Evolutionary conservation across 331 rosid genomes (phyloP).

Genomic region (Stylosanthes scabra): DNA sequence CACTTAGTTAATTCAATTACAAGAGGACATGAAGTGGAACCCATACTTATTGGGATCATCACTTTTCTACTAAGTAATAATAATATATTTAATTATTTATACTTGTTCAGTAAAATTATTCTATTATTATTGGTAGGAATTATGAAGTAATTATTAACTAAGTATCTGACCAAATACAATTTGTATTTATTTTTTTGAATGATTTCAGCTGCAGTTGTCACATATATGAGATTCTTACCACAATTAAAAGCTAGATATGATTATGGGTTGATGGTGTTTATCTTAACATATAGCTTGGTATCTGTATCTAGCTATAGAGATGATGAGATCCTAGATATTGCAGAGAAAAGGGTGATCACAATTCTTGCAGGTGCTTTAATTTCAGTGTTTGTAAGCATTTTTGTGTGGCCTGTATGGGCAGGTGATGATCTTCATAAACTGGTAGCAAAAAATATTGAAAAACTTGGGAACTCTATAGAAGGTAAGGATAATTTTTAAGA

Average conservation of each 20-base stretch:
- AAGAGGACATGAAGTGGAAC: constrained; percentile 35
- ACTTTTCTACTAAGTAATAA: constrained; percentile 29
- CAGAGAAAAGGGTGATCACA: constrained; percentile 46
- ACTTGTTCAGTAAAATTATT: no score
- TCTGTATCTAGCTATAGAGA: constrained; percentile 57
- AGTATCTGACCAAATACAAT: neutral
- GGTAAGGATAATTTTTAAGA: constrained; percentile 25
- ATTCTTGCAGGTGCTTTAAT: constrained; percentile 50
- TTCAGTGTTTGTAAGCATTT: constrained; percentile 43
- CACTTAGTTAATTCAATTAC: constrained; percentile 34
- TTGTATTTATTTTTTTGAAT: neutral
- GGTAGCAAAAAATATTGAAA: constrained; percentile 46
- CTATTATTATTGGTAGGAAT: no score
- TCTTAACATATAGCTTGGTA: constrained; percentile 59
- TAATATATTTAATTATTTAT: no score
- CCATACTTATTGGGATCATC: constrained; percentile 39
- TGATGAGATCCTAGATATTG: constrained; percentile 41
- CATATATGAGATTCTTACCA: constrained; percentile 52
- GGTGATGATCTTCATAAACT: constrained; percentile 61
- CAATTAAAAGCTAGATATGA: constrained; percentile 51
- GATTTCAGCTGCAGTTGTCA: constrained; percentile 48
- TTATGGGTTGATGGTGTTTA: constrained; percentile 55
- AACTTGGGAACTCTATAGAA: constrained; percentile 48
- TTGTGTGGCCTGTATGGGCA: constrained; percentile 59
- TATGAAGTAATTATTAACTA: neutral